Base-by-base conservation (phyloP, 2,329 filamentous ascomycete genomes). In the Colletotrichum zoysiae region DNA sequence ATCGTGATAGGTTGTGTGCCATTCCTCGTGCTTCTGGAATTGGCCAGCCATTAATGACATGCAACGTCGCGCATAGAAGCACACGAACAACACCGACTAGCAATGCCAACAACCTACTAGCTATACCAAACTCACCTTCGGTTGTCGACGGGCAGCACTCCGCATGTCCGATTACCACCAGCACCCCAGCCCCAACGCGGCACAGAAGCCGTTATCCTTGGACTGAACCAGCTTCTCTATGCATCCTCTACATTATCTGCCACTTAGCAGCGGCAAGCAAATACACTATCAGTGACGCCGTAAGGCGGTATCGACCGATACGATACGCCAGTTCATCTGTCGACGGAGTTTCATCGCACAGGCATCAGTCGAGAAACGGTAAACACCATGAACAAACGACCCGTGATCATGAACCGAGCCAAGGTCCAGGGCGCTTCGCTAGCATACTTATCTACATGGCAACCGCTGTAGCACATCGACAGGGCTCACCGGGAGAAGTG, bases 291-390 rank as follows among this genome's bases (percentile, higher is more conserved):
- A 58, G 44, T 58, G 30, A 35, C 56, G 16, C 50, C 46, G 55
- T 50, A 44, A 12, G 40, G 23, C 38, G 20, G 18, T 33, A 42
- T 69, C 46, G 48, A 70, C 55, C 57, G 46, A 71, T 69, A n/a
- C 30, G 46, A 71, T 69, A n/a, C 30, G 18, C 33, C 44, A 38
- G 53, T 58, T 62, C 58, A 63, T 53, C 35, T 18, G 30, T 53
- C 56, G 62, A 50, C 50, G 26, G 20, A 48, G 20, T 42, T 44
- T 67, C 38, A 40, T 68, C 30, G 46, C 51, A 26, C 46, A 53
- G 46, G 23, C 42, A 46, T 65, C 70, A 65, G 46, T 64, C 55
- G 70, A 72, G 46, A 64, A 69, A 70, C 69, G 59, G 64, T 72
- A 55, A 70, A 64, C 44, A 5, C 35, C 20, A 23, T 23, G 46